phyloP scores from a whole-genome alignment of 257 asterid genomes.

The Phtheirospermum japonicum region DNA sequence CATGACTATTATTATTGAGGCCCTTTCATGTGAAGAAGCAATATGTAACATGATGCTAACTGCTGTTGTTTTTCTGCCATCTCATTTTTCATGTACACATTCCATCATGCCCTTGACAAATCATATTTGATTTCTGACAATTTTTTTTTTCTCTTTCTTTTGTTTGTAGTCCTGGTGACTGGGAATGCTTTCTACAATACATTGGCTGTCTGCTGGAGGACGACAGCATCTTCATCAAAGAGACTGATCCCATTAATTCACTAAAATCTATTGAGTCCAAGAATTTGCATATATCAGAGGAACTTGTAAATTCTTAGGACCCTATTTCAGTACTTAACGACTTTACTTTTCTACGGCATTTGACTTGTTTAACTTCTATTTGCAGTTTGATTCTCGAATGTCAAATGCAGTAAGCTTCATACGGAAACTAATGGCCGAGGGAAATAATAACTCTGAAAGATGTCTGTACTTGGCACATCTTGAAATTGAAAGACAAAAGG shows the following conservation, averaged over 20 bases:
- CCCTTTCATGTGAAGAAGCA: conserved; percentile 10
- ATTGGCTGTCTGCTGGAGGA: conserved; percentile 90
- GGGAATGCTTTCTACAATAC: conserved; percentile 85
- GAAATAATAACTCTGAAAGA: conserved; percentile 51
- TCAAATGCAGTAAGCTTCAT: conserved; percentile 62
- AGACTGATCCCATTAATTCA: conserved; percentile 37
- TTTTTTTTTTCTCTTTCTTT: neutral
- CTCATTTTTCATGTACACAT: conserved; percentile 5
- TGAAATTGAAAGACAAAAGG: conserved; percentile 79
- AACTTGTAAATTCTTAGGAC: conserved; percentile 53
- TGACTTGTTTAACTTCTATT: conserved; percentile 33
- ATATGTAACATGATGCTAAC: conserved; percentile 3
- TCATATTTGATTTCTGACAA: conserved; percentile 16
- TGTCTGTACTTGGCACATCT: conserved; percentile 75
- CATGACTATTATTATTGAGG: too few relatives aligned
- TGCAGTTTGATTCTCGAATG: conserved; percentile 83
- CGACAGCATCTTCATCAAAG: conserved; percentile 49
- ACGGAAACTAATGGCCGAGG: conserved; percentile 46
- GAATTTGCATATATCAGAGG: conserved; percentile 54
- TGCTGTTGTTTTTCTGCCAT: conserved; percentile 7
- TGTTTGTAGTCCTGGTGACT: conserved; percentile 78
- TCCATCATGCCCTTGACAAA: conserved; percentile 4
- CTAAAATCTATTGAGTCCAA: conserved; percentile 38
- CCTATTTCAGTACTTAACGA: conserved; percentile 23
- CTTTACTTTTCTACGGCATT: conserved; percentile 16